Conservation (phyloP, 176 grass and related monocot species). For the Dactylis glomerata region DNA sequence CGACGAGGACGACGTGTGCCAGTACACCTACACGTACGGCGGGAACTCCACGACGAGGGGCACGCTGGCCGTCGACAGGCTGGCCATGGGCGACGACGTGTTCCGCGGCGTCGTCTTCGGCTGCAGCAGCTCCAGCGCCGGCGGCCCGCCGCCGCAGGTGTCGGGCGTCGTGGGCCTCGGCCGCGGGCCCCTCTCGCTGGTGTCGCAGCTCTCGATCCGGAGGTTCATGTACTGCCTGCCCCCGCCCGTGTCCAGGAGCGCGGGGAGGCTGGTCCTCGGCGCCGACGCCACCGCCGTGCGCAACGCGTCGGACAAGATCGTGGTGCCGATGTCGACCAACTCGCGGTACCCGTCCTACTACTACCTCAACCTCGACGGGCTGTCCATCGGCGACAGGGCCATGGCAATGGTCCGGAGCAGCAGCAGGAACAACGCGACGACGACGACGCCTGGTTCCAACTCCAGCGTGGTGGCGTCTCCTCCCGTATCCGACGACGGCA, state of each 20-base stretch:
- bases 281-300: not conserved
- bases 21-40: conserved; percentile 61
- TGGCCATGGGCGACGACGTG: conserved; percentile 32
- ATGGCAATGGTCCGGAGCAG: not conserved
- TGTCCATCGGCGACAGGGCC: conserved; percentile 39
- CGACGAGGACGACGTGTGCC: conserved; percentile 37
- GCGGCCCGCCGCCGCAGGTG: conserved; percentile 17
- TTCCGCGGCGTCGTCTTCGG: conserved; percentile 44
- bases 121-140: conserved; percentile 45
- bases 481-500: not conserved
- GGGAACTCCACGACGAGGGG: conserved; percentile 40
- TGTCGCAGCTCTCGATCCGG: conserved; percentile 40
- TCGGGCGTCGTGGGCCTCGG: conserved; percentile 51
- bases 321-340: conserved; percentile 23
- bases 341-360: conserved; percentile 42
- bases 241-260: conserved; percentile 1
- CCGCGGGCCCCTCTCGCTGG: conserved; percentile 43
- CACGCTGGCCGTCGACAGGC: conserved; percentile 46
- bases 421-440: not conserved
- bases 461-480: not conserved
- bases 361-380: conserved; percentile 50
- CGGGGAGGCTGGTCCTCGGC: conserved; percentile 43
- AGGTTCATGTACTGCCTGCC: conserved; percentile 68
- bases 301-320: conserved; percentile 25
- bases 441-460: not conserved